Evolutionary conservation across 2,329 filamentous ascomycete species (phyloP), one percentile per base, ranked within the genome.

Genomic region (Colletotrichum noveboracense): DNA sequence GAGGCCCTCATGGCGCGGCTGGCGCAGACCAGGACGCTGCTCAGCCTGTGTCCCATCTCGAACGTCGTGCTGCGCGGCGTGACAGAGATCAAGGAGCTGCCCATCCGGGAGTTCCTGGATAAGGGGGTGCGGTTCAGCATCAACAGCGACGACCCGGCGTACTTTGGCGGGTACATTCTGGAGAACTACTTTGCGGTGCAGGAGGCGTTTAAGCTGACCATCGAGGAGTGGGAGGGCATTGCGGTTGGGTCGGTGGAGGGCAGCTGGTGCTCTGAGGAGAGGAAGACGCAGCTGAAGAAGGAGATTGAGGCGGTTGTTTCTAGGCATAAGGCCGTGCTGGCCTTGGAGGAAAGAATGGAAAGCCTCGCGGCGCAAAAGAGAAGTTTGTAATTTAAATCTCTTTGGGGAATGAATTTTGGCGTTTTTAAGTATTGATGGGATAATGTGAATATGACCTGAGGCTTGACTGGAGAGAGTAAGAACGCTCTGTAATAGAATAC

Each of bases 181-280:
- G 93, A 94, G 79, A 95, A 95, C 78, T 96, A 94, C 84, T 93
- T 91, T 79, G 93, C 92, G 2, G 93, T 96, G 34, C 94, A 96
- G 82, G 92, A 95, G 56, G 91, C 92, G 1, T 95, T 95, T 82
- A 81, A 85, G 6, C 83, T 96, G 78, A 88, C 83, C 26, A 84
- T 92, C 6, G 83, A 85, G n/a, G 93, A 96, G 70, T 96, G 94
- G 94, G 88, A 86, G 78, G 84, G 80, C 7, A 93, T 96, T 79
- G 91, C 90, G 13, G 87, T 87, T 77, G 90, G 90, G 48, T 88
- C 90, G 24, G 91, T 95, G 13, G 86, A 90, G 76, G 93, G 92
- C 28, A 95, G 93, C 80, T 96, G 94, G 94, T 78, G 76, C 24
- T 85, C 85, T 36, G 86, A 90, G 52, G 86, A 86, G 77, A 89